Conservation (phyloP, 208 protist genomes). For the Giardia muris region DNA sequence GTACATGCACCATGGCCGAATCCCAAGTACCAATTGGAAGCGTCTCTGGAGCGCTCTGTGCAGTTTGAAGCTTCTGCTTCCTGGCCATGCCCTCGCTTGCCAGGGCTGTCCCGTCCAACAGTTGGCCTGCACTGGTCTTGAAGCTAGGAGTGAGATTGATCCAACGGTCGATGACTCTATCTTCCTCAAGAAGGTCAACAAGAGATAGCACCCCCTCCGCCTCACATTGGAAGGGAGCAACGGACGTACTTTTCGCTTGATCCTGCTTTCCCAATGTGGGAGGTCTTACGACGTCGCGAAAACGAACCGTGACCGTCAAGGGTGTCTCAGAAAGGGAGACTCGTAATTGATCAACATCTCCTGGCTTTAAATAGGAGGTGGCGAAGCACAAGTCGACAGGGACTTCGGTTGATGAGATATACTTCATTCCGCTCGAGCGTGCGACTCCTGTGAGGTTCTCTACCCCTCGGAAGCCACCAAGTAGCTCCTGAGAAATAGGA, state of each 20-base stretch:
- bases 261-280: background rate
- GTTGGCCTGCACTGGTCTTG: background rate
- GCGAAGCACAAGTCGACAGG: background rate
- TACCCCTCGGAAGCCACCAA: background rate
- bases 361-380: background rate
- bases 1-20: background rate
- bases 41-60: background rate
- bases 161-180: background rate
- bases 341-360: background rate
- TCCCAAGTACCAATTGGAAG: background rate
- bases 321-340: background rate
- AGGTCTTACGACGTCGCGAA: background rate
- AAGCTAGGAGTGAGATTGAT: background rate
- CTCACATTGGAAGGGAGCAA: background rate
- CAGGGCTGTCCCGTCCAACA: background rate
- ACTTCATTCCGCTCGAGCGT: background rate
- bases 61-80: background rate
- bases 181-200: background rate
- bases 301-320: background rate
- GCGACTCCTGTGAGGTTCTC: background rate
- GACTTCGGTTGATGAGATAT: background rate
- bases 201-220: background rate
- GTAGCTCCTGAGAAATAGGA: background rate
- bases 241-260: background rate
- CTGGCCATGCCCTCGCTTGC: background rate